Percentiles rank a stretch among this genome's conserved stretches.
These are phyloP conservation scores for Colletotrichum tropicicola DNA, from an alignment of 2,329 filamentous ascomycete species.

Conservation along the genomic window DNA sequence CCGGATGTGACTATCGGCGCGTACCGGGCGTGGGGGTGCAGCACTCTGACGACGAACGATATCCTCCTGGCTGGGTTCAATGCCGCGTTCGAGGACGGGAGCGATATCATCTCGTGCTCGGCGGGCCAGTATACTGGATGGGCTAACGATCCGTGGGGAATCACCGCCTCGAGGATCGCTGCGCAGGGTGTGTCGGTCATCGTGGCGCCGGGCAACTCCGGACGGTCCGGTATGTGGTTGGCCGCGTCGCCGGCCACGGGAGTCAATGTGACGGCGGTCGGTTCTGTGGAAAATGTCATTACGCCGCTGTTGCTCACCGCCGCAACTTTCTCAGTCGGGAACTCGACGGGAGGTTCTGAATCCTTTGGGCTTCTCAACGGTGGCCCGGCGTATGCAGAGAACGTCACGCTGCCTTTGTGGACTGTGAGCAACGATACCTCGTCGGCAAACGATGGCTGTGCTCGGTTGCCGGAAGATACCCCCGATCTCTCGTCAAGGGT, in stretches of 20 bases:
- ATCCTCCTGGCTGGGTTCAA: slow-evolving; percentile 51
- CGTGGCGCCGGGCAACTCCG: slow-evolving; percentile 38
- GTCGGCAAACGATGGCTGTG: slow-evolving; percentile 35
- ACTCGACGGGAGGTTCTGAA: background rate
- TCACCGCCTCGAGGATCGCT: slow-evolving; percentile 38
- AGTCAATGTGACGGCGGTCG: slow-evolving; percentile 33
- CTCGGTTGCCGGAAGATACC: slow-evolving; percentile 32
- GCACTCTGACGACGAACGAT: slow-evolving; percentile 44
- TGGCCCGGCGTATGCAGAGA: background rate
- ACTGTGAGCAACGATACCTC: slow-evolving; percentile 9
- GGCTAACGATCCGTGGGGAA: slow-evolving; percentile 37
- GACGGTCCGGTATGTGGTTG: slow-evolving; percentile 33
- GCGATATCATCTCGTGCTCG: slow-evolving; percentile 42
- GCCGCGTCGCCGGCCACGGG: slow-evolving; percentile 34
- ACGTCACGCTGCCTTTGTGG: slow-evolving; percentile 22
- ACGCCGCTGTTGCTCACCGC: slow-evolving; percentile 27
- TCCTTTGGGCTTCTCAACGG: slow-evolving; percentile 23
- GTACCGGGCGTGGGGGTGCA: slow-evolving; percentile 49
- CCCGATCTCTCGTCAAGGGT: slow-evolving; percentile 49
- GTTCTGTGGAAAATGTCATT: slow-evolving; percentile 29
- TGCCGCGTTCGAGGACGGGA: slow-evolving; percentile 50
- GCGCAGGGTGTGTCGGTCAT: slow-evolving; percentile 38
- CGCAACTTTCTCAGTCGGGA: background rate
- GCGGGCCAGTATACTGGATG: slow-evolving; percentile 36
- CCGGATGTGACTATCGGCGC: slow-evolving; percentile 50